phyloP scores from a whole-genome alignment of 352 stramenopile genomes.

The Globisporangium spinosum region DNA sequence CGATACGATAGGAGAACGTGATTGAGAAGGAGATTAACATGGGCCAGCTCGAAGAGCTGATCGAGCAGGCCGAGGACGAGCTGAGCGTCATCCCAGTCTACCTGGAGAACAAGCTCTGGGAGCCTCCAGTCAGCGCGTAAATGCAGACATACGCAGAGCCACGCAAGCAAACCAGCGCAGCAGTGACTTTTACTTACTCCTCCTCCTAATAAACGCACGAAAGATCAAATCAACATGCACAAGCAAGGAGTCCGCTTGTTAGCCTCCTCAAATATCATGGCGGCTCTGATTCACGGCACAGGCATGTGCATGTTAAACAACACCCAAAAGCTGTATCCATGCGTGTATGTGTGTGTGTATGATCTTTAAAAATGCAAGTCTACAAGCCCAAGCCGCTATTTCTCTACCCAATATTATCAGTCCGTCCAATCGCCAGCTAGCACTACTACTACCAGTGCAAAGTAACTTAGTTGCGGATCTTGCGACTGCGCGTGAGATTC shows the following conservation, averaged over 20 bases:
- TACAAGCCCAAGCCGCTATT: conserved; percentile 15
- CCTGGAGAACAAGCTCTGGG: conserved; percentile 85
- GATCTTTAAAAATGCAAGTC: conserved; percentile 17
- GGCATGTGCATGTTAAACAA: not conserved
- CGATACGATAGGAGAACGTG: conserved; percentile 45
- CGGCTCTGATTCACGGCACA: not conserved
- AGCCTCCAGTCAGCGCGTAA: conserved; percentile 61
- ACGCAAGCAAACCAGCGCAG: not conserved
- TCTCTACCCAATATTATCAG: conserved; percentile 13
- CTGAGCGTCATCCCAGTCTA: conserved; percentile 84
- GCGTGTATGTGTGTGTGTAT: conserved; percentile 9
- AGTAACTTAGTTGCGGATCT: conserved; percentile 75
- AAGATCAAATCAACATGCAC: conserved; percentile 1
- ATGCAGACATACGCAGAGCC: not conserved
- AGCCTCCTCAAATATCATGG: not conserved
- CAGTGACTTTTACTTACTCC: conserved; percentile 6
- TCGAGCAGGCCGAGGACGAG: conserved; percentile 85
- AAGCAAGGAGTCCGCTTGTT: not conserved
- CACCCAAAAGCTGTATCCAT: not conserved
- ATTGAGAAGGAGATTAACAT: conserved; percentile 88
- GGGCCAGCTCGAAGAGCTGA: conserved; percentile 85
- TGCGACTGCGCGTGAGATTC: conserved; percentile 87
- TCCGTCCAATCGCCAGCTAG: not conserved
- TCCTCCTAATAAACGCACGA: conserved; percentile 17
- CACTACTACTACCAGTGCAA: not conserved